Conservation (phyloP, 805 yeast species). For the Saccharomycopsis lassenensis region DNA sequence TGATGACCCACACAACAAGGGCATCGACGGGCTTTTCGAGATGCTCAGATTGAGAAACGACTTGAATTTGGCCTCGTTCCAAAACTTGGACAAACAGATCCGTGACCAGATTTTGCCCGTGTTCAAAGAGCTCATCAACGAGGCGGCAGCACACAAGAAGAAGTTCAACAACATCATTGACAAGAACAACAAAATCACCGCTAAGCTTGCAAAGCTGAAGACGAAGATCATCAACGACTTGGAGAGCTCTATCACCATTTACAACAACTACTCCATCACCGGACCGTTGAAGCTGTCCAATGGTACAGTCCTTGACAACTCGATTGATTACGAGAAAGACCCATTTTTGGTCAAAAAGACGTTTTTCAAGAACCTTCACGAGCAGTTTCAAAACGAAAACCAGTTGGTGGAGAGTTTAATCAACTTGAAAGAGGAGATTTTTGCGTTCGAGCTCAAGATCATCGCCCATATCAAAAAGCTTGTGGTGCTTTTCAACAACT, state of each 20-base stretch:
- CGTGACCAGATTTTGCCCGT: slow-evolving; percentile 14
- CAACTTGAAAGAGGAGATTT: slow-evolving; percentile 16
- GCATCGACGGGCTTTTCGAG: slow-evolving; percentile 18
- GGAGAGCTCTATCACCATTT: slow-evolving; percentile 10
- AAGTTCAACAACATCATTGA: slow-evolving; percentile 14
- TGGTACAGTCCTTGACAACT: not conserved
- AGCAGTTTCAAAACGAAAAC: slow-evolving; percentile 12
- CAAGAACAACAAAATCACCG: slow-evolving; percentile 10
- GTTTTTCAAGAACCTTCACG: slow-evolving; percentile 16
- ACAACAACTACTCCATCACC: slow-evolving; percentile 3
- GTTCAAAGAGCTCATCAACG: slow-evolving; percentile 14
- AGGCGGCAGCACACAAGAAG: slow-evolving; percentile 8
- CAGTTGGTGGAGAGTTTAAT: slow-evolving; percentile 11
- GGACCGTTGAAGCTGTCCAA: slow-evolving; percentile 4
- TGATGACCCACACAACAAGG: slow-evolving; percentile 13
- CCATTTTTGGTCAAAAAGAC: slow-evolving; percentile 17
- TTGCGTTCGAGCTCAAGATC: slow-evolving; percentile 14
- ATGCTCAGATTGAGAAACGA: slow-evolving; percentile 15
- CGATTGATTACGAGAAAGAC: slow-evolving; percentile 15
- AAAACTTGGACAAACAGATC: slow-evolving; percentile 15
- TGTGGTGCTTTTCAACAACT: slow-evolving; percentile 15
- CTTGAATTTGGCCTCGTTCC: slow-evolving; percentile 10
- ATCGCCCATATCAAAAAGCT: slow-evolving; percentile 14
- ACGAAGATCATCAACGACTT: slow-evolving; percentile 14
- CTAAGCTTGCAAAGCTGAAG: slow-evolving; percentile 12